Evolutionary conservation across 768 basidiomycete species (phyloP).

Genomic region (Termitomyces bulborhizus): DNA sequence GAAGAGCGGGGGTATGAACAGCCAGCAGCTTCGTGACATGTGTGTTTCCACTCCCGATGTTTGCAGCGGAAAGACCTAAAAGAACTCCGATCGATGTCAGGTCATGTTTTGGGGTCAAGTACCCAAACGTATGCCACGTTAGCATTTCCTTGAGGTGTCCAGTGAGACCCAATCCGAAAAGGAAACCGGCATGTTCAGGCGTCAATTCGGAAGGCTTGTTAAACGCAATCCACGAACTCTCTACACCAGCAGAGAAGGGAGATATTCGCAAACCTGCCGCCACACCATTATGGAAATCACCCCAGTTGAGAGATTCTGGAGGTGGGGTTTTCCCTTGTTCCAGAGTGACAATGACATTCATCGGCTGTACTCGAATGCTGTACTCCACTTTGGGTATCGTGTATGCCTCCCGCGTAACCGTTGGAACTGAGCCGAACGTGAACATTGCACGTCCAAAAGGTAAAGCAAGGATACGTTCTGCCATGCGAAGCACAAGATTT

Average conservation of each 20-base stretch:
- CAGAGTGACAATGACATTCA: slow-evolving; percentile 56
- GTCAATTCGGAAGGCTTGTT: slow-evolving; percentile 89
- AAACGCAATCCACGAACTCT: slow-evolving; percentile 95
- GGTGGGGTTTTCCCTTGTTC: slow-evolving; percentile 65
- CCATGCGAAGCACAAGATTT: slow-evolving; percentile 69
- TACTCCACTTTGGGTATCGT: slow-evolving; percentile 76
- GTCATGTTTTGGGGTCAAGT: slow-evolving; percentile 95
- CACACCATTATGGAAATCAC: slow-evolving; percentile 97
- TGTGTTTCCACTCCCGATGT: slow-evolving; percentile 76
- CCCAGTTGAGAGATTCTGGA: slow-evolving; percentile 79
- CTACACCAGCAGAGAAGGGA: slow-evolving; percentile 66
- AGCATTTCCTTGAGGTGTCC: slow-evolving; percentile 88
- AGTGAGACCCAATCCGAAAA: slow-evolving; percentile 86
- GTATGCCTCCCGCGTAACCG: slow-evolving; percentile 74
- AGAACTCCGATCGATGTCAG: slow-evolving; percentile 90
- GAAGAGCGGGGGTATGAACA: slow-evolving; percentile 88
- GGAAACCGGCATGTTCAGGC: slow-evolving; percentile 93
- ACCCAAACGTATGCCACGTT: slow-evolving; percentile 94
- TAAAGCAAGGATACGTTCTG: slow-evolving; percentile 84
- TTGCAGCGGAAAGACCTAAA: slow-evolving; percentile 89
- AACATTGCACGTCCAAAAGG: slow-evolving; percentile 90
- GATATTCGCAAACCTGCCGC: slow-evolving; percentile 85
- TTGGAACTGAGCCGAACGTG: slow-evolving; percentile 77
- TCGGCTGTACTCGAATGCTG: slow-evolving; percentile 65
- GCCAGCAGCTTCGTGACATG: slow-evolving; percentile 90